Evolutionary conservation across 768 basidiomycete genomes (phyloP).

Genomic region (Phallus indusiatus): DNA sequence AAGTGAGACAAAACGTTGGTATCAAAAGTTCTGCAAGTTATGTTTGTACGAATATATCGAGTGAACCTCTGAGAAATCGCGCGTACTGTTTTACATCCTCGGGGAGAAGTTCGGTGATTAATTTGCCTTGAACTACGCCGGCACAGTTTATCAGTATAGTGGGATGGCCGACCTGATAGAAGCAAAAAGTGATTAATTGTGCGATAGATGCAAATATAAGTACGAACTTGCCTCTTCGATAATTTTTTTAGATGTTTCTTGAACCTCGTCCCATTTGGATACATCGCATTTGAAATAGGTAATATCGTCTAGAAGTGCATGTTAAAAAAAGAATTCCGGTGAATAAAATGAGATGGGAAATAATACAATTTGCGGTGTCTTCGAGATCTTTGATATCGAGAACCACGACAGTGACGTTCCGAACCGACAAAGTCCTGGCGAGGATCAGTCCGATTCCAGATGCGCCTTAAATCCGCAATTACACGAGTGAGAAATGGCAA

Average conservation of each 20-base stretch:
- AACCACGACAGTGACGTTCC: conserved; percentile 76
- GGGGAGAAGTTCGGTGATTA: conserved; percentile 67
- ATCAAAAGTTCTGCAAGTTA: conserved; percentile 61
- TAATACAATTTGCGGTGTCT: conserved; percentile 61
- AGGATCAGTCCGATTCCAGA: conserved; percentile 85
- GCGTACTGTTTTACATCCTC: conserved; percentile 74
- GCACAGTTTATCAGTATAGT: conserved; percentile 94
- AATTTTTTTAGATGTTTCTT: conserved; percentile 62
- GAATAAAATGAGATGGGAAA: not conserved
- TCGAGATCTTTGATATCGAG: conserved; percentile 74
- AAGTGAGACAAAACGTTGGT: conserved; percentile 87
- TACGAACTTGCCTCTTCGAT: conserved; percentile 55
- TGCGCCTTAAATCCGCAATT: conserved; percentile 40
- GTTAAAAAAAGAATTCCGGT: not conserved
- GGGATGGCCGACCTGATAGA: conserved; percentile 65
- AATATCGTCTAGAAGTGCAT: conserved; percentile 52
- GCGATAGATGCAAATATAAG: not conserved
- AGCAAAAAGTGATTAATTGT: not conserved
- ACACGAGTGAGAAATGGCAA: not conserved
- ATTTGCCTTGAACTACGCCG: conserved; percentile 85
- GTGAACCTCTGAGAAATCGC: conserved; percentile 2
- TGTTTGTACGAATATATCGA: not conserved
- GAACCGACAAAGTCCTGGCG: conserved; percentile 76
- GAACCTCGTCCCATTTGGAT: conserved; percentile 79
- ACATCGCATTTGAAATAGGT: conserved; percentile 87